A percentile compares a stretch with the other conserved stretches of the same genome.
phyloP scores from a whole-genome alignment of 192 early-diverging fungal species.

The Coemansia sp. region DNA sequence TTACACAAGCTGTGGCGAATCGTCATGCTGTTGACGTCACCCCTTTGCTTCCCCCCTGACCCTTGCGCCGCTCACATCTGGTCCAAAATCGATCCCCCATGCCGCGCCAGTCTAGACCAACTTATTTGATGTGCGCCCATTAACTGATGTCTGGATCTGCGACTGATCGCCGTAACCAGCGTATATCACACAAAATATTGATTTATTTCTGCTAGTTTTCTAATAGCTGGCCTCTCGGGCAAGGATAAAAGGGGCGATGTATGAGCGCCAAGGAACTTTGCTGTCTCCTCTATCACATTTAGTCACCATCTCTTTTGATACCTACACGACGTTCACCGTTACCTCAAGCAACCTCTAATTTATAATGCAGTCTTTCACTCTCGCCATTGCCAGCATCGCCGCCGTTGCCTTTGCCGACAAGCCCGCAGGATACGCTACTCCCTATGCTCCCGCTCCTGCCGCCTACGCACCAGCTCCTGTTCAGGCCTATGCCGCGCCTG shows the following conservation, averaged over 20 bases:
- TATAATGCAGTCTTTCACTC: conserved; percentile 32
- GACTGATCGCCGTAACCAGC: neutral
- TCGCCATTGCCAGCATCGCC: conserved; percentile 21
- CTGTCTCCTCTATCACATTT: too few relatives aligned
- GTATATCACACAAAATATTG: neutral
- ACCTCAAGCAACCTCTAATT: conserved; percentile 1
- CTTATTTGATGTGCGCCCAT: neutral
- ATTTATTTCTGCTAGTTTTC: too few relatives aligned
- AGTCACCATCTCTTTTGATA: too few relatives aligned
- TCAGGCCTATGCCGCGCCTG: conserved; percentile 7
- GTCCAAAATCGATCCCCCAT: neutral
- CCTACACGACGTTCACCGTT: too few relatives aligned
- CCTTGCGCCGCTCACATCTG: neutral
- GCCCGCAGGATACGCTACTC: neutral
- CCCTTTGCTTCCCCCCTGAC: neutral
- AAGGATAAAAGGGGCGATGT: too few relatives aligned
- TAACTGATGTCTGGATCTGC: neutral
- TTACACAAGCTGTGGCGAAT: neutral
- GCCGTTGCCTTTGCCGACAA: conserved; percentile 26
- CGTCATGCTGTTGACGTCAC: neutral
- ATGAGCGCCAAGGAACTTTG: too few relatives aligned
- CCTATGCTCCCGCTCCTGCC: neutral
- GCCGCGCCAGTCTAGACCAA: neutral
- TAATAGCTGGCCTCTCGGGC: too few relatives aligned
- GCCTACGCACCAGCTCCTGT: neutral